A percentile compares a stretch with the other conserved stretches of the same genome.
phyloP scores from a whole-genome alignment of 2,329 filamentous ascomycete genomes.

The Paracoccidioides lutzii region DNA sequence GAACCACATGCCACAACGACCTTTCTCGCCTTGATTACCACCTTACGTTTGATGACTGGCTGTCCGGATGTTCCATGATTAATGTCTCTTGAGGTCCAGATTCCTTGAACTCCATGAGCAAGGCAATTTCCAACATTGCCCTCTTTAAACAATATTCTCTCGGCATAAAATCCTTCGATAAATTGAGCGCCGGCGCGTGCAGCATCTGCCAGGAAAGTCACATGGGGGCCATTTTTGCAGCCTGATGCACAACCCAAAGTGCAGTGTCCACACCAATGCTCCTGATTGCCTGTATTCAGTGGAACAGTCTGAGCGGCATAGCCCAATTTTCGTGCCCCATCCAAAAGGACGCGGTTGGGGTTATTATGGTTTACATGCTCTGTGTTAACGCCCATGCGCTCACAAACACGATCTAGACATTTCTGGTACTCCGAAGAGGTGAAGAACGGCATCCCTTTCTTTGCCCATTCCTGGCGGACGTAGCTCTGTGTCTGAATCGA shows the following conservation, averaged over 20 bases:
- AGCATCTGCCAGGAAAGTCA: conserved; percentile 68
- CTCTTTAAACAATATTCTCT: conserved; percentile 56
- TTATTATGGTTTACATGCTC: conserved; percentile 59
- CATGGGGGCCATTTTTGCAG: conserved; percentile 66
- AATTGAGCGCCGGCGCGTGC: conserved; percentile 65
- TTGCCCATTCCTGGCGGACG: conserved; percentile 71
- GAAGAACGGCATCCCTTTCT: conserved; percentile 57
- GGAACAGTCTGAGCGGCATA: conserved; percentile 57
- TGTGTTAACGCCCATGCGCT: conserved; percentile 61
- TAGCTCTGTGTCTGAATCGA: conserved; percentile 56
- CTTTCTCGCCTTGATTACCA: conserved; percentile 65
- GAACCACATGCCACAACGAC: conserved; percentile 69
- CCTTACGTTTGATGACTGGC: conserved; percentile 41
- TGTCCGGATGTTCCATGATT: conserved; percentile 45
- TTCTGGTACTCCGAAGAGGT: conserved; percentile 59
- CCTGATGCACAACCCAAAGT: conserved; percentile 47
- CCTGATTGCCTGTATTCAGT: conserved; percentile 62
- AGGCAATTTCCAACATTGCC: conserved; percentile 34
- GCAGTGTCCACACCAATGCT: conserved; percentile 63
- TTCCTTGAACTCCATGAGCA: conserved; percentile 59
- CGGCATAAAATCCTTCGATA: conserved; percentile 66
- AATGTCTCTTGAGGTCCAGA: conserved; percentile 60
- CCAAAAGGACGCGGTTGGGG: conserved; percentile 57
- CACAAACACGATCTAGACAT: conserved; percentile 66
- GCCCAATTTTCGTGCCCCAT: conserved; percentile 61